These are phyloP conservation scores for Annulohypoxylon stygium DNA, from an alignment of 495 filamentous ascomycete species.

Conservation along the genomic window DNA sequence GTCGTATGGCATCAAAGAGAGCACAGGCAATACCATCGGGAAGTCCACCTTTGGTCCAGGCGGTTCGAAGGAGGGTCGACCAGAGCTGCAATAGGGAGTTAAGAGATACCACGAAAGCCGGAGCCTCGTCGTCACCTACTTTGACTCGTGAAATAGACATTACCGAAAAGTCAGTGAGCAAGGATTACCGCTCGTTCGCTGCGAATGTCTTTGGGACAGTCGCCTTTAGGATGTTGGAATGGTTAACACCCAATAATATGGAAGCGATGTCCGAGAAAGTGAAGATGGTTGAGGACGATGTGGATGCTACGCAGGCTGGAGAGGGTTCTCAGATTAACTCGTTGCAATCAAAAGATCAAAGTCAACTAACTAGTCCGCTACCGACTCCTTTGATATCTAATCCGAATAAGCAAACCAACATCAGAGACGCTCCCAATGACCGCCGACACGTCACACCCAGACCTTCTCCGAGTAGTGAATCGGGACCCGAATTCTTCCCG, in stretches of 20 bases:
- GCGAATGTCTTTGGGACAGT: constrained; percentile 85
- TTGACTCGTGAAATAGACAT: constrained; percentile 41
- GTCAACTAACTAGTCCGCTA: constrained; percentile 8
- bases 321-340: constrained; percentile 12
- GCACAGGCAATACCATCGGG: constrained; percentile 8
- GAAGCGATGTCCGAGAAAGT: constrained; percentile 57
- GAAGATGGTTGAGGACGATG: constrained; percentile 17
- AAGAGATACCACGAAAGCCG: constrained; percentile 31
- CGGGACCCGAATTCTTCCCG: constrained; percentile 19
- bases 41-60: background rate
- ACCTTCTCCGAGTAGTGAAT: constrained; percentile 20
- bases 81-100: constrained; percentile 32
- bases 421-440: constrained; percentile 6
- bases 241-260: constrained; percentile 71
- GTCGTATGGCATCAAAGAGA: constrained; percentile 20
- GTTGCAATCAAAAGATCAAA: constrained; percentile 24
- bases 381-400: constrained; percentile 27
- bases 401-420: background rate
- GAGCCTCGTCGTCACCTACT: constrained; percentile 1
- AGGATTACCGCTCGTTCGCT: constrained; percentile 86
- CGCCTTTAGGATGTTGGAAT: constrained; percentile 83
- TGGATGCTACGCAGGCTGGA: constrained; percentile 19
- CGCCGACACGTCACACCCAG: constrained; percentile 15
- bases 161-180: constrained; percentile 66
- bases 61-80: constrained; percentile 36